Evolutionary conservation across 768 basidiomycete genomes (phyloP).

Genomic region (Piloderma croceum): DNA sequence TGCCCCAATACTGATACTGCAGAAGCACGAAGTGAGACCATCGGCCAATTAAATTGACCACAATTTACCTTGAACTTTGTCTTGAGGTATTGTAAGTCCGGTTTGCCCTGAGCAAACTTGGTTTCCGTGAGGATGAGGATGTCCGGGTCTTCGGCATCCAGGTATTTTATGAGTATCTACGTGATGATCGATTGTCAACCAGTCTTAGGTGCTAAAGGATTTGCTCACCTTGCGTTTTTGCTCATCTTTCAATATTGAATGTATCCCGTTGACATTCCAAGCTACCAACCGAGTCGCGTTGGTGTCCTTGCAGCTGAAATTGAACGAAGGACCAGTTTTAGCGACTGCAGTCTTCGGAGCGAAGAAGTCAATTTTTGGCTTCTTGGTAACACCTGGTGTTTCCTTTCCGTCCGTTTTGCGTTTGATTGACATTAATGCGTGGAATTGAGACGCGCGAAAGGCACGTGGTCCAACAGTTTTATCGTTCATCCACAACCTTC

Average conservation of each 20-base stretch:
- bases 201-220: not conserved
- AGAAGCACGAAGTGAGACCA: not conserved
- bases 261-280: slow-evolving; percentile 14
- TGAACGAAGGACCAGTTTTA: no score
- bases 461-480: slow-evolving; percentile 18
- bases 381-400: no score
- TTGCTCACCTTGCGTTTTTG: not conserved
- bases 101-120: slow-evolving; percentile 7
- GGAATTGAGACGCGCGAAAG: slow-evolving; percentile 12
- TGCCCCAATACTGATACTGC: slow-evolving; percentile 10
- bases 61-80: slow-evolving; percentile 8
- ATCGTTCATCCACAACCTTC: slow-evolving; percentile 2
- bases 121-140: slow-evolving; percentile 10
- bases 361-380: not conserved
- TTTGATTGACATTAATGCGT: slow-evolving; percentile 5
- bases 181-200: not conserved
- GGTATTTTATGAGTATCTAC: slow-evolving; percentile 10
- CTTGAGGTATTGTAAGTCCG: slow-evolving; percentile 7
- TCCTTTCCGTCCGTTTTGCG: not conserved
- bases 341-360: not conserved
- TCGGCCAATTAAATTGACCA: not conserved
- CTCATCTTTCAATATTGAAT: slow-evolving; percentile 3
- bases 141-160: slow-evolving; percentile 8
- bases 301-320: not conserved
- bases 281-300: slow-evolving; percentile 8